phyloP scores from a whole-genome alignment of 768 basidiomycete species.

The Termitomyces sp. region DNA sequence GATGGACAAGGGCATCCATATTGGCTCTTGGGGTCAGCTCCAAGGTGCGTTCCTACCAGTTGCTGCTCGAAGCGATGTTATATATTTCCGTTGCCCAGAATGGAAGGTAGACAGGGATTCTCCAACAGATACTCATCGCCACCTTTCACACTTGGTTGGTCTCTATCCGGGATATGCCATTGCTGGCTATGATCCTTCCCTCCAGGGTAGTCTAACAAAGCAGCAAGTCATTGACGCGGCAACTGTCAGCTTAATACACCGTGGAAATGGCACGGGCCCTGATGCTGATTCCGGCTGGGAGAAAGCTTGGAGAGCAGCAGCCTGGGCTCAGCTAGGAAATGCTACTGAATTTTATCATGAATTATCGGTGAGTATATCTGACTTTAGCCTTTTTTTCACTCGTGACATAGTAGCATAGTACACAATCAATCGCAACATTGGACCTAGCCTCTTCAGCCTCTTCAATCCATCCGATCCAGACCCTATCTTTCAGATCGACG shows the following conservation, averaged over 20 bases:
- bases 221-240: slow-evolving; percentile 54
- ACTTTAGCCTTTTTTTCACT: not conserved
- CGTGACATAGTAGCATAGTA: slow-evolving; percentile 34
- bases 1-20: slow-evolving; percentile 70
- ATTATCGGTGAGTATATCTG: slow-evolving; percentile 43
- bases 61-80: not conserved
- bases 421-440: slow-evolving; percentile 55
- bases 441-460: slow-evolving; percentile 57
- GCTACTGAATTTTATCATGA: slow-evolving; percentile 54
- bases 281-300: slow-evolving; percentile 78
- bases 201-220: slow-evolving; percentile 50
- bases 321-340: slow-evolving; percentile 67
- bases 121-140: slow-evolving; percentile 62
- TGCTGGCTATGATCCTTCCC: slow-evolving; percentile 39
- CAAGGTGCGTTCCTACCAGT: not conserved
- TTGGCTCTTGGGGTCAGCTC: slow-evolving; percentile 73
- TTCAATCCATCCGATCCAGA: slow-evolving; percentile 44
- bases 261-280: slow-evolving; percentile 67
- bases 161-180: slow-evolving; percentile 75
- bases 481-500: slow-evolving; percentile 74
- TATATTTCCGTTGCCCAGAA: slow-evolving; percentile 34
- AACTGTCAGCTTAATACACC: slow-evolving; percentile 51
- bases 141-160: slow-evolving; percentile 73
- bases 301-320: slow-evolving; percentile 72
- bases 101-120: slow-evolving; percentile 75